Evolutionary conservation across 2,329 filamentous ascomycete species (phyloP).

Genomic region (Waltergamsia citrina): DNA sequence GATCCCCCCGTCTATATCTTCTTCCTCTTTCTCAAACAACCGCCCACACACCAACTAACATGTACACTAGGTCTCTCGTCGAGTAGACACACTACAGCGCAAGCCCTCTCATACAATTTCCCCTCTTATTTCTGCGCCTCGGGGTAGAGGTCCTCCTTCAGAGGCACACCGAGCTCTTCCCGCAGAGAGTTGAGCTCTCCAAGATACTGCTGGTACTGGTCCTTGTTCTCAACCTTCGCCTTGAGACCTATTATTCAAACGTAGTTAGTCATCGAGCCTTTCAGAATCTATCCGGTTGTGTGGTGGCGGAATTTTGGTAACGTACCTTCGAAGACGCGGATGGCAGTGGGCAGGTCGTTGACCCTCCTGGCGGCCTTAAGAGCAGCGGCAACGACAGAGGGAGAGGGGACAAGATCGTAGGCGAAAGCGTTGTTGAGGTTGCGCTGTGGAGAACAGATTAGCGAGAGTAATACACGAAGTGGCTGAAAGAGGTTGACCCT

Average conservation of each 20-base stretch:
- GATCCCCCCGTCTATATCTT: conserved; percentile 16
- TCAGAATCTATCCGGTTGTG: too few relatives aligned
- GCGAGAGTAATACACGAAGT: neutral
- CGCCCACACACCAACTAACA: conserved; percentile 20
- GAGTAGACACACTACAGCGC: too few relatives aligned
- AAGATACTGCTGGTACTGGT: conserved; percentile 95
- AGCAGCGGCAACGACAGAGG: conserved; percentile 82
- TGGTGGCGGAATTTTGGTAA: too few relatives aligned
- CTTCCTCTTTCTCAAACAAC: too few relatives aligned
- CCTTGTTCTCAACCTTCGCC: conserved; percentile 98
- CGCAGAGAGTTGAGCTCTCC: conserved; percentile 85
- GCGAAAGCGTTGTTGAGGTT: conserved; percentile 99
- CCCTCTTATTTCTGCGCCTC: conserved; percentile 35
- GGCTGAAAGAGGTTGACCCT: too few relatives aligned
- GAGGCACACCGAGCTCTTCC: conserved; percentile 82
- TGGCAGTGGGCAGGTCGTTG: conserved; percentile 97
- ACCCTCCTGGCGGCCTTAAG: conserved; percentile 90
- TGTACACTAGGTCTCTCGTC: conserved; percentile 21
- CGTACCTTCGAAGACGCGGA: conserved; percentile 96
- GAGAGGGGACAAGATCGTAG: conserved; percentile 97
- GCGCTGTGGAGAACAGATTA: conserved; percentile 36
- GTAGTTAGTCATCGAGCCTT: too few relatives aligned
- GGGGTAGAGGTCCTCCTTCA: conserved; percentile 92
- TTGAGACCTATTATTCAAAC: conserved; percentile 65
- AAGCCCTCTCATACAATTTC: neutral